phyloP scores from a whole-genome alignment of 2,329 filamentous ascomycete genomes.

The Alternaria sp. region DNA sequence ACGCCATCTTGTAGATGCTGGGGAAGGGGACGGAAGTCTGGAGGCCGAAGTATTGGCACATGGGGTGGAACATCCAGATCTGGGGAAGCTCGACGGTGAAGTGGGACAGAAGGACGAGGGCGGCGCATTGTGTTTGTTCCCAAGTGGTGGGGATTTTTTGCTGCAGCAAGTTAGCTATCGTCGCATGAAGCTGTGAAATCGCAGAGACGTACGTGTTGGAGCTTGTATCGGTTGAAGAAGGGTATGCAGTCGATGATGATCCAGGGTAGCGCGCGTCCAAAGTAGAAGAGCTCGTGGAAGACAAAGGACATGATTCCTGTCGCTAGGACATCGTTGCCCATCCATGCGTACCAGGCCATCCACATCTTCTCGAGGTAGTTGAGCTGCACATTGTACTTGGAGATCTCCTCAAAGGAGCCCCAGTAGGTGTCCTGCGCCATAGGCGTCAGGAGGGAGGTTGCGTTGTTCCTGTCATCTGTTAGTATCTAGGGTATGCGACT shows the following conservation, averaged over 20 bases:
- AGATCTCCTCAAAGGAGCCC: conserved; percentile 69
- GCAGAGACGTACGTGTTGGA: conserved; percentile 73
- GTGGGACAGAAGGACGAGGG: conserved; percentile 89
- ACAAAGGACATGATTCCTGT: conserved; percentile 97
- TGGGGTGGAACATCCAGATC: conserved; percentile 98
- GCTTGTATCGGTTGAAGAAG: conserved; percentile 91
- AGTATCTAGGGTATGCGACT: conserved; percentile 19
- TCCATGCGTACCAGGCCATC: conserved; percentile 96
- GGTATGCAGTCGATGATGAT: conserved; percentile 89
- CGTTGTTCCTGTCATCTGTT: conserved; percentile 46
- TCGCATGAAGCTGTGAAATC: neutral
- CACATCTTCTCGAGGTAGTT: conserved; percentile 88
- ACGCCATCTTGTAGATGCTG: conserved; percentile 79
- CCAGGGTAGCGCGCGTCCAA: conserved; percentile 88
- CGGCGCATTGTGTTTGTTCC: conserved; percentile 94
- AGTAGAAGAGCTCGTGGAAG: conserved; percentile 95
- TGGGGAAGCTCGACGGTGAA: conserved; percentile 98
- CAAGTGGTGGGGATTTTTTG: conserved; percentile 87
- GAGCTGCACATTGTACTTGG: conserved; percentile 80
- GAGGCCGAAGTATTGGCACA: conserved; percentile 92
- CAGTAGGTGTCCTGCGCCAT: conserved; percentile 65
- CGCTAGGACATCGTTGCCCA: conserved; percentile 96
- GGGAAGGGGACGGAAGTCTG: conserved; percentile 90
- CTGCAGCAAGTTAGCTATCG: conserved; percentile 47
- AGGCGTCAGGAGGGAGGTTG: conserved; percentile 41